A percentile compares a stretch with the other conserved stretches of the same genome.
These are phyloP conservation scores for Penicillium sp. DNA, from an alignment of 2,329 filamentous ascomycete genomes.

Conservation along the genomic window DNA sequence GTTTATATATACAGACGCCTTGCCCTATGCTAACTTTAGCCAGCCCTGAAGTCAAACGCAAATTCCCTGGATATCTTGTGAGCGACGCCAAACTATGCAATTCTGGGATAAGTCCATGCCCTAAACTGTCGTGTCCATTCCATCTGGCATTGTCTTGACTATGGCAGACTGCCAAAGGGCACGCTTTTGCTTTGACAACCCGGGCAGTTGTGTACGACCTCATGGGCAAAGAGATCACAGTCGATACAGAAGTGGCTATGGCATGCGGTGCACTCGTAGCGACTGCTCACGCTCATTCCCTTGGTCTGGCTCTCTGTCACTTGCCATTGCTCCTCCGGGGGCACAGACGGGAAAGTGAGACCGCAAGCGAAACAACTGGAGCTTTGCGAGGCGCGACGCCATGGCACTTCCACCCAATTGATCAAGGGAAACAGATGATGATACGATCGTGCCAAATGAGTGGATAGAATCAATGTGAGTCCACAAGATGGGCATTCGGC, in stretches of 20 bases:
- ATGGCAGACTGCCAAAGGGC: constrained; percentile 1
- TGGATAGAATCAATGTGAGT: constrained; percentile 88
- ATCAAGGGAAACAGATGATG: constrained; percentile 86
- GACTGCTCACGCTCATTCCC: constrained; percentile 75
- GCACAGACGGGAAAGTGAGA: constrained; percentile 60
- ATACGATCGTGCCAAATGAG: constrained; percentile 86
- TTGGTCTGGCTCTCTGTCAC: constrained; percentile 45
- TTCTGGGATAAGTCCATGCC: not conserved
- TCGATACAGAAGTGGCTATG: constrained; percentile 93
- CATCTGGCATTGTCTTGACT: constrained; percentile 30
- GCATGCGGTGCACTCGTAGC: constrained; percentile 89
- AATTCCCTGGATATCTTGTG: constrained; percentile 3
- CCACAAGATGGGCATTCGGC: constrained; percentile 88
- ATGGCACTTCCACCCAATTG: constrained; percentile 88
- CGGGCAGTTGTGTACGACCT: constrained; percentile 92
- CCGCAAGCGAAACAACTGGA: constrained; percentile 75
- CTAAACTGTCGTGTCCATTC: constrained; percentile 32
- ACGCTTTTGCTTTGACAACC: constrained; percentile 62
- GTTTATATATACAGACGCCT: not conserved
- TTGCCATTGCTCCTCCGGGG: constrained; percentile 38
- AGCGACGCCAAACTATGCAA: constrained; percentile 18
- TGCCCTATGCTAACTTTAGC: not conserved
- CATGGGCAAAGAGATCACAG: constrained; percentile 92
- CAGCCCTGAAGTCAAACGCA: not conserved
- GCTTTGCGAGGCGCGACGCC: constrained; percentile 63